These are phyloP conservation scores for Colletotrichum costaricense DNA, from an alignment of 2,329 filamentous ascomycete species.

Conservation along the genomic window DNA sequence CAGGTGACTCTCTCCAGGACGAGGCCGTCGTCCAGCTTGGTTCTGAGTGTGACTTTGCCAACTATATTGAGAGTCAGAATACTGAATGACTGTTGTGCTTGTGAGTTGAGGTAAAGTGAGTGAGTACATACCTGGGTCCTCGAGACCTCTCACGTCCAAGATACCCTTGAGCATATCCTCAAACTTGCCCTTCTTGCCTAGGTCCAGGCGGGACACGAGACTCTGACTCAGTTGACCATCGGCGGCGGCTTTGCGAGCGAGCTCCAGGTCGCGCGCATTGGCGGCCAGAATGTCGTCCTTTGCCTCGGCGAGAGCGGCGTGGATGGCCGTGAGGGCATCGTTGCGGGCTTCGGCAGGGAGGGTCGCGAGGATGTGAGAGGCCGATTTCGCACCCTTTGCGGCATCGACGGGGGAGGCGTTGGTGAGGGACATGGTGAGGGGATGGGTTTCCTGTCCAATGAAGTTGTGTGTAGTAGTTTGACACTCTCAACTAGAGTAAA, in stretches of 20 bases:
- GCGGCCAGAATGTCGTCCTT: conserved; percentile 85
- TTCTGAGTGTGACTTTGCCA: conserved; percentile 85
- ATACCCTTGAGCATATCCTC: conserved; percentile 98
- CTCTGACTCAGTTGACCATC: conserved; percentile 83
- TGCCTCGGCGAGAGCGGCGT: conserved; percentile 77
- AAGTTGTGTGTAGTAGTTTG: not conserved
- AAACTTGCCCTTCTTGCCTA: conserved; percentile 89
- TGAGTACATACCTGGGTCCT: conserved; percentile 79
- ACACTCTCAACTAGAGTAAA: too few relatives aligned
- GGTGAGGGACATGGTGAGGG: conserved; percentile 83
- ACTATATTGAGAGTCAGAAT: conserved; percentile 59
- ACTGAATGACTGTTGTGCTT: not conserved
- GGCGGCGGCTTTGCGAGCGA: conserved; percentile 78
- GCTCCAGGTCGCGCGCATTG: conserved; percentile 84
- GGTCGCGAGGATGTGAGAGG: conserved; percentile 85
- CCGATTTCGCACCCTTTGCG: conserved; percentile 80
- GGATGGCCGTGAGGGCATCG: conserved; percentile 84
- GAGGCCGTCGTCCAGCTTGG: conserved; percentile 86
- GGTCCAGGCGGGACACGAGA: conserved; percentile 87
- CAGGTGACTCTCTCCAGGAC: conserved; percentile 89
- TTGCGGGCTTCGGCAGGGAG: conserved; percentile 83
- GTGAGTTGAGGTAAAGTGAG: conserved; percentile 1
- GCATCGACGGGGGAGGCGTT: conserved; percentile 83
- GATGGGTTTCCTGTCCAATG: not conserved
- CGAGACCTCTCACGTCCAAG: conserved; percentile 83